Evolutionary conservation across 495 filamentous ascomycete species (phyloP), one percentile per base, ranked within the genome.

Genomic region (Penicillium flavigenum): DNA sequence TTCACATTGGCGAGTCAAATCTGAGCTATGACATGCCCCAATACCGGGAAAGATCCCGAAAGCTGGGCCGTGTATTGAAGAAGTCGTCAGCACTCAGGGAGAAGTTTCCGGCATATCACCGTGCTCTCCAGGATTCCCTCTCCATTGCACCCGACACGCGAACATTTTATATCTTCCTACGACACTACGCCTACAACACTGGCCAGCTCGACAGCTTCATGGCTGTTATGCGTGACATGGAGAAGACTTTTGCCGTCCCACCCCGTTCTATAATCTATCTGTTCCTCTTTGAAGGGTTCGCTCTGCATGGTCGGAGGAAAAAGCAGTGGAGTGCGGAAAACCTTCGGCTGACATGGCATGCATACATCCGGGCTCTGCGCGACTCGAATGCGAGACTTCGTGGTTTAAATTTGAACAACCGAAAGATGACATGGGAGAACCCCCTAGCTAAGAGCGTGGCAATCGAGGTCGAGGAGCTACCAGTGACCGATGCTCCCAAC

Each of bases 281-380:
- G 11, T 63, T 75, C 5, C 75, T 96, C 24, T 86, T 96, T 64
- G 84, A 87, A 58, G 88, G 87, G 5, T 96, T 96, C 67, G 76
- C 78, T 45, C 66, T 68, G n/a, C 83, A 92, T 67, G 91, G 90
- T 17, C 81, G 83, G n/a, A 71, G 64, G 7, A 80, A 83, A 58
- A 83, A 82, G 12, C 66, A 81, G 7, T 94, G 89, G 91, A 87
- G 82, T 47, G 73, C 75, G 17, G 71, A 78, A 59, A 76, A 79
- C 39, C 76, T 92, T 14, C 72, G 80, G 48, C 58, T 58, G 43
- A 68, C 59, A 14, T 81, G 68, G 77, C 66, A 62, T 54, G 63
- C 59, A 27, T 80, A 68, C 58, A 76, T 82, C 56, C 82, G 77
- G 58, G 72, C 70, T 26, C 76, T 84, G 54, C 86, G 77, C 26